Evolutionary conservation across 768 basidiomycete genomes (phyloP), one percentile per base, ranked within the genome.

Genomic region (Cystobasidium onofrii): DNA sequence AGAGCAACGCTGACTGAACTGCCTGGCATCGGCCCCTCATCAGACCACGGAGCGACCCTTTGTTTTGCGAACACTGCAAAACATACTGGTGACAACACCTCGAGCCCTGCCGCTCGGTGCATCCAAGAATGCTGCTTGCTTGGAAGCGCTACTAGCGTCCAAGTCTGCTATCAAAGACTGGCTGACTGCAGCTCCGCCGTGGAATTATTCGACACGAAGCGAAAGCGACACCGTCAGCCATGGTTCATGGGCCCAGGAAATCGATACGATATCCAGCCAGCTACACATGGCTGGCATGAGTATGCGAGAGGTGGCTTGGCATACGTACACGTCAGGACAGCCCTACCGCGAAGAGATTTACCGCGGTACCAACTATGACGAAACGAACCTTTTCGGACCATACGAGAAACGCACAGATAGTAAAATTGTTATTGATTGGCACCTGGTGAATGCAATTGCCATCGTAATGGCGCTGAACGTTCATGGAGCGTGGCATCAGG

Each of bases 401-500:
- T 60, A 54, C n/a, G 6, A n/a, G 13, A 60, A 33, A 27, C 27
- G 55, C n/a, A 55, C 7, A 13, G 54, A 71, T 60, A 10, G 33
- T 18, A 7, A 33, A 23, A 2, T 71, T 4, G 20, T 9, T 20
- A 46, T 60, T 13, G 69, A 71, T 36, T 71, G 69, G 69, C 7
- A 43, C 13, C 29, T 71, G 27, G 9, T 71, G 18, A 31, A 71
- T 55, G 52, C 69, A 31, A 71, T 71, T 25, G 9, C 34, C 12
- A 55, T 13, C 25, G 69, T 71, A 15, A 71, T 71, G 69, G 50
- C 69, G 15, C 25, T 71, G 20, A 71, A 71, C 36, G 69, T 71
- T 10, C 52, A 60, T 27, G 54, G 69, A 9, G 69, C 69, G 1
- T 71, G 69, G 69, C 54, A 71, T 60, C 69, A 71, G 65, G 65